Base-by-base conservation (phyloP, 768 basidiomycete species). In the Austroboletus eburneus region DNA sequence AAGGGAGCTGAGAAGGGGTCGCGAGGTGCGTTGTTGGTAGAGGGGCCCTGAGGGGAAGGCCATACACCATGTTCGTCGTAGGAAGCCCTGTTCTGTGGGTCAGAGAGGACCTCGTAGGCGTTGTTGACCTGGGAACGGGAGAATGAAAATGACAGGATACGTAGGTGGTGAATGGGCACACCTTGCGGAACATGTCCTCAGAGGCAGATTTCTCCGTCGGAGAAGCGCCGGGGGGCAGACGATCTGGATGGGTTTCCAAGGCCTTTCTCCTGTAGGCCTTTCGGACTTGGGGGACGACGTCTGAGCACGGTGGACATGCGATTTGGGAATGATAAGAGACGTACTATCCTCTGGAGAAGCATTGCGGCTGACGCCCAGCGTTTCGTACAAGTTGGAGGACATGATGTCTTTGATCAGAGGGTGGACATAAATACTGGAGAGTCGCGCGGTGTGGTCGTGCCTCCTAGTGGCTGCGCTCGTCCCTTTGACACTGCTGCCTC, bases 211-310 rank as follows among this genome's bases (percentile, higher is more conserved):
- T 88, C n/a, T 87, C 75, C 8, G 72, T 75, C 12, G 72, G 54
- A 22, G 80, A 77, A n/a, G 75, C 72, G 14, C 72, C 72, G 33
- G 69, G 78, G 5, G 78, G 74, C 2, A 86, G 71, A 36, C 87
- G 73, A 58, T 90, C 87, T 5, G 87, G 87, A 60, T 90, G 87
- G 3, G 85, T 90, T 46, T 80, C 70, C 22, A 90, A 59, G 3
- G 87, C 87, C 58, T 69, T 76, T 66, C 72, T 79, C 64, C 77
- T 81, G 73, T 90, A 90, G n/a, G 87, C 87, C 56, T 77, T 86
- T 50, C 85, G 78, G 52, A 90, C 87, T 90, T 51, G 30, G n/a
- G n/a, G n/a, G 20, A 35, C 34, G 24, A 21, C 6, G 42, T 34
- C 27, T 56, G 35, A 59, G 49, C 14, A 13, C 24, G 17, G 39